Conservation (phyloP, 768 basidiomycete genomes). For the Nidula microcarpa region DNA sequence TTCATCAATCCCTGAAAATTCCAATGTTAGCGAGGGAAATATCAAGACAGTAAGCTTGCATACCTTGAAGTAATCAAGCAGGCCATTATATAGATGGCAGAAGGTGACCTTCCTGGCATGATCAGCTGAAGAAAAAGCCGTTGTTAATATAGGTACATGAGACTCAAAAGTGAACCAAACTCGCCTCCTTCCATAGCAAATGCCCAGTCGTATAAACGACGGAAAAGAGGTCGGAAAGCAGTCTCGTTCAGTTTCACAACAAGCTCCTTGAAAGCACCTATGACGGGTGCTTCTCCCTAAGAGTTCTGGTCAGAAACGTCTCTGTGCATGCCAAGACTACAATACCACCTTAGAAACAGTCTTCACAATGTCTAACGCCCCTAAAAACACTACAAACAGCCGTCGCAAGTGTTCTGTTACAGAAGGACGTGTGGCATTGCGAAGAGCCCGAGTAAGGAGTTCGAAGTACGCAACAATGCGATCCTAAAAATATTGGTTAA, state of each 20-base stretch:
- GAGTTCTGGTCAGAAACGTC: neutral
- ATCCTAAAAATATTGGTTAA: conserved; percentile 13
- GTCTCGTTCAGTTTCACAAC: conserved; percentile 92
- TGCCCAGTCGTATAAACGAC: conserved; percentile 93
- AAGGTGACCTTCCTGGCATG: conserved; percentile 64
- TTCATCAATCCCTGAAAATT: conserved; percentile 71
- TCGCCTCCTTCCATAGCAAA: conserved; percentile 56
- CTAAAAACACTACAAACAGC: conserved; percentile 76
- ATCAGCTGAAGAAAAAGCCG: conserved; percentile 17
- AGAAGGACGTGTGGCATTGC: conserved; percentile 57
- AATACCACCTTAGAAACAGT: conserved; percentile 7
- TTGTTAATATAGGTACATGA: conserved; percentile 1
- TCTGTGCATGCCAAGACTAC: neutral
- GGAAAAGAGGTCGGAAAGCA: conserved; percentile 88
- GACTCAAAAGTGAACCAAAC: conserved; percentile 9
- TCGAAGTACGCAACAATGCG: conserved; percentile 59
- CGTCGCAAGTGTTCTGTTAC: conserved; percentile 64
- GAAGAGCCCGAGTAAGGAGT: conserved; percentile 62
- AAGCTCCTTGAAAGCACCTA: conserved; percentile 81
- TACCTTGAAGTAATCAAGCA: conserved; percentile 90
- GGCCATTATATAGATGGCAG: conserved; percentile 64
- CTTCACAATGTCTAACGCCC: conserved; percentile 62
- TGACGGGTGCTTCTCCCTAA: conserved; percentile 52
- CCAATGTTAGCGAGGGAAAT: neutral
- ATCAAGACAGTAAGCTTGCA: conserved; percentile 5